Evolutionary conservation across 257 asterid species (phyloP).

Genomic region (Nyctanthes arbortristis): DNA sequence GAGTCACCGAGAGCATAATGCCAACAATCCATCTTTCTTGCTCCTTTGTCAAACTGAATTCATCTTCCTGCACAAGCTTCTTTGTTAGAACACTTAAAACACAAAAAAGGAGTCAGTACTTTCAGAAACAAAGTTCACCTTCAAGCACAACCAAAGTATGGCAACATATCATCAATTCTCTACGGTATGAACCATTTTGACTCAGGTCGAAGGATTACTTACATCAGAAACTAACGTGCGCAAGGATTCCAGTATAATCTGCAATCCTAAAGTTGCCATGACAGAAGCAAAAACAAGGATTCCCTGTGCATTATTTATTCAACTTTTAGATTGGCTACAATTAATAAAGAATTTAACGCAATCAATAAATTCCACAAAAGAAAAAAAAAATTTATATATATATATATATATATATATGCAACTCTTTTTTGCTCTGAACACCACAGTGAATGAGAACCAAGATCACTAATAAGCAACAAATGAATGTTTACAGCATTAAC

Average conservation of each 20-base stretch:
- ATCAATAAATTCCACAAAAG: no score
- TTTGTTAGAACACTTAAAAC: not conserved
- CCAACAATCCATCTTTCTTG: slow-evolving; percentile 54
- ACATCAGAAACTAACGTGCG: slow-evolving; percentile 46
- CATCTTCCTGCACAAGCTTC: slow-evolving; percentile 27
- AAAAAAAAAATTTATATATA: not conserved
- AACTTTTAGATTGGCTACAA: not conserved
- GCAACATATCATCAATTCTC: not conserved
- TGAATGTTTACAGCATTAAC: no score
- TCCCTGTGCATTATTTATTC: slow-evolving; percentile 35
- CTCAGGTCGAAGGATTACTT: slow-evolving; percentile 19
- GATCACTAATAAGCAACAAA: not conserved
- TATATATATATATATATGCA: no score
- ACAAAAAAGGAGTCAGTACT: not conserved
- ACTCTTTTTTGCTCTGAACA: not conserved
- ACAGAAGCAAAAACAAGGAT: slow-evolving; percentile 58
- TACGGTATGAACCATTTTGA: not conserved
- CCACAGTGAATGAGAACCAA: not conserved
- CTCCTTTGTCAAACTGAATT: slow-evolving; percentile 45
- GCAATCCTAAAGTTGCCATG: slow-evolving; percentile 58
- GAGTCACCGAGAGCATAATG: slow-evolving; percentile 53
- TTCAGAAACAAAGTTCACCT: not conserved
- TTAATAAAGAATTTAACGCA: not conserved
- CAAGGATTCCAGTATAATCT: slow-evolving; percentile 46
- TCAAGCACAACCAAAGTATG: slow-evolving; percentile 11